Percentiles rank a stretch among this genome's conserved stretches.
These are phyloP conservation scores for Rhodotorula sp. DNA, from an alignment of 1,284 basidiomycete species.

Conservation along the genomic window DNA sequence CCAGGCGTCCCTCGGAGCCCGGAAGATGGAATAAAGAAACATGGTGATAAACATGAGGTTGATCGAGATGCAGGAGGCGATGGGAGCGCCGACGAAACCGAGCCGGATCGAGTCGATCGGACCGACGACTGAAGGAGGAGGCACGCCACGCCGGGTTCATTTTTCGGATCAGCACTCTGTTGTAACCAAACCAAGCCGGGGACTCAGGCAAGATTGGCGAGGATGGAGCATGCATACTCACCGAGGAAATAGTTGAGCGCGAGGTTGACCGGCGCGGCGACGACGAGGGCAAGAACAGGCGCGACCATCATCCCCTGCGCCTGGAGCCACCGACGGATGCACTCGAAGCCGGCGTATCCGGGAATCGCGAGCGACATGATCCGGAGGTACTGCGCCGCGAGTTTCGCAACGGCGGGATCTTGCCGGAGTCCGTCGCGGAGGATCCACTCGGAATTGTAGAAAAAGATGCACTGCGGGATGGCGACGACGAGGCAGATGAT, in stretches of 20 bases:
- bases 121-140: slow-evolving; percentile 51
- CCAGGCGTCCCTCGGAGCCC: slow-evolving; percentile 78
- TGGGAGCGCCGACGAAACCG: slow-evolving; percentile 89
- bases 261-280: slow-evolving; percentile 83
- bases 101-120: slow-evolving; percentile 58
- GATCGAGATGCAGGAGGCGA: slow-evolving; percentile 83
- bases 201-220: too few relatives aligned
- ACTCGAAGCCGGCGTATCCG: slow-evolving; percentile 63
- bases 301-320: slow-evolving; percentile 82
- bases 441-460: slow-evolving; percentile 51
- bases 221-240: too few relatives aligned
- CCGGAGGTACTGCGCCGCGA: slow-evolving; percentile 62
- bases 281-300: slow-evolving; percentile 78
- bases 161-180: too few relatives aligned
- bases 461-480: slow-evolving; percentile 41
- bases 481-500: slow-evolving; percentile 35
- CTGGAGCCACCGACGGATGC: slow-evolving; percentile 74
- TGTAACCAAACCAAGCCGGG: too few relatives aligned
- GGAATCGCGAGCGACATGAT: slow-evolving; percentile 80
- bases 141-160: too few relatives aligned
- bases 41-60: slow-evolving; percentile 69
- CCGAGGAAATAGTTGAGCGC: slow-evolving; percentile 73
- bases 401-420: slow-evolving; percentile 76
- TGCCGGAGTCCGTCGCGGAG: slow-evolving; percentile 71
- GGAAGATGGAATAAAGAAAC: slow-evolving; percentile 71